These are phyloP conservation scores for Penicillium paxilli DNA, from an alignment of 495 filamentous ascomycete species.

Conservation along the genomic window DNA sequence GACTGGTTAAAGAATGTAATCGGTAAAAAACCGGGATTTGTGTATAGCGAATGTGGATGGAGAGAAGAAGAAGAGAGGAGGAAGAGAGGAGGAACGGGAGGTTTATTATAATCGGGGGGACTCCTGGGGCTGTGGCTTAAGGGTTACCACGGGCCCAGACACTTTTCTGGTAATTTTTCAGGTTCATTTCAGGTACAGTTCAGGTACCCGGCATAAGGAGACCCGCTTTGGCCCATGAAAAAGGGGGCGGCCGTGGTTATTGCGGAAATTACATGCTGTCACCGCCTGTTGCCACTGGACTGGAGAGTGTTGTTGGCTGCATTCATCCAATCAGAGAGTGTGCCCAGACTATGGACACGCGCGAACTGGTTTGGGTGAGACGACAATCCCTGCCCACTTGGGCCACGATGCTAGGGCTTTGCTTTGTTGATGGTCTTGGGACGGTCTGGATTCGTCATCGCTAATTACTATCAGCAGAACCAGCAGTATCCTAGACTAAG, in stretches of 20 bases:
- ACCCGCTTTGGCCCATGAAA: conserved; percentile 16
- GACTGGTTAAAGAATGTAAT: conserved; percentile 54
- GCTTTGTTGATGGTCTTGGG: not conserved
- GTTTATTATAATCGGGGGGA: conserved; percentile 12
- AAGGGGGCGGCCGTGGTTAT: conserved; percentile 16
- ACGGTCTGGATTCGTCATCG: conserved; percentile 1
- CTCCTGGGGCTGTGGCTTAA: too few species aligned
- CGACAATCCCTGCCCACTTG: conserved; percentile 7
- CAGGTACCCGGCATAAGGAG: conserved; percentile 33
- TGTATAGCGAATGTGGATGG: conserved; percentile 28
- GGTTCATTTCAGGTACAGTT: too few species aligned
- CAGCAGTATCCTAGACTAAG: too few species aligned
- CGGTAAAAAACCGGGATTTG: conserved; percentile 38
- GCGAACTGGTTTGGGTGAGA: conserved; percentile 2
- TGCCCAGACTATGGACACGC: not conserved
- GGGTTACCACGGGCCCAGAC: too few species aligned
- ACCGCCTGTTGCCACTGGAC: not conserved
- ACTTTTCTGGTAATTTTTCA: too few species aligned
- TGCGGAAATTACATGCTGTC: not conserved
- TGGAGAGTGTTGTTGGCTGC: too few species aligned
- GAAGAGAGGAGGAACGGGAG: conserved; percentile 6
- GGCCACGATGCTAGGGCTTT: conserved; percentile 3
- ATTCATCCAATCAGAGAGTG: not conserved
- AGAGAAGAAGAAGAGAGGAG: conserved; percentile 6
- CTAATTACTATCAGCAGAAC: too few species aligned